Conservation (phyloP, 2,329 filamentous ascomycete genomes). For the Scolecobasidium constrictum region DNA sequence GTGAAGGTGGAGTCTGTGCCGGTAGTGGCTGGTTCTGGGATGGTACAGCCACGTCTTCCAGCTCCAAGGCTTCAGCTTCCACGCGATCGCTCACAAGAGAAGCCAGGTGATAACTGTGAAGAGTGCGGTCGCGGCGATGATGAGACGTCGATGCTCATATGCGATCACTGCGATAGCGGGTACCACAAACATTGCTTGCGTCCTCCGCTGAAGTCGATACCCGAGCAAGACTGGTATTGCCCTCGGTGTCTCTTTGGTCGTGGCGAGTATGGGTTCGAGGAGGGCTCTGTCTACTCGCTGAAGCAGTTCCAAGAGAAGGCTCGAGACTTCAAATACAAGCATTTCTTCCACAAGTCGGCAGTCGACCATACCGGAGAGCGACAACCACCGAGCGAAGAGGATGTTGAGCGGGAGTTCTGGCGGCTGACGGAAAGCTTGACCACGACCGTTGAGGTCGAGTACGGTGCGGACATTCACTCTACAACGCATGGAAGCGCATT, state of each 20-base stretch:
- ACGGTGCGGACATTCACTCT: slow-evolving; percentile 95
- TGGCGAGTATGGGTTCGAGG: slow-evolving; percentile 93
- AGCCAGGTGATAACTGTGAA: slow-evolving; percentile 65
- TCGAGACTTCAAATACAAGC: slow-evolving; percentile 85
- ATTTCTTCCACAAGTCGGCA: slow-evolving; percentile 84
- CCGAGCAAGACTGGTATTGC: slow-evolving; percentile 90
- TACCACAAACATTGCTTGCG: slow-evolving; percentile 86
- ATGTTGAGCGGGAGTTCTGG: slow-evolving; percentile 96
- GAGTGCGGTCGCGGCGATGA: slow-evolving; percentile 74
- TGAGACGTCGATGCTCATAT: slow-evolving; percentile 58
- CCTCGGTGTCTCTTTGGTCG: slow-evolving; percentile 90
- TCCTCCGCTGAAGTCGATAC: slow-evolving; percentile 65
- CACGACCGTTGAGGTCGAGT: slow-evolving; percentile 95
- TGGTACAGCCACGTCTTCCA: slow-evolving; percentile 83
- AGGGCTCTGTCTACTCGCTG: slow-evolving; percentile 89
- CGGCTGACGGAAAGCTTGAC: slow-evolving; percentile 85
- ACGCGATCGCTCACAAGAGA: slow-evolving; percentile 45
- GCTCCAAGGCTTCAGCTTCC: slow-evolving; percentile 51
- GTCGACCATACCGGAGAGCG: slow-evolving; percentile 76
- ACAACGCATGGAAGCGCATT: slow-evolving; percentile 97
- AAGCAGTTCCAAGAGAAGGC: slow-evolving; percentile 95
- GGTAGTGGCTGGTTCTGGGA: slow-evolving; percentile 90
- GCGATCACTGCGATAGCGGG: slow-evolving; percentile 83
- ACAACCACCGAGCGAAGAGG: slow-evolving; percentile 79
- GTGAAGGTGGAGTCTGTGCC: slow-evolving; percentile 46